Evolutionary conservation across 2,329 filamentous ascomycete genomes (phyloP), one percentile per base, ranked within the genome.

Genomic region (Hymenoscyphus fructigenus): DNA sequence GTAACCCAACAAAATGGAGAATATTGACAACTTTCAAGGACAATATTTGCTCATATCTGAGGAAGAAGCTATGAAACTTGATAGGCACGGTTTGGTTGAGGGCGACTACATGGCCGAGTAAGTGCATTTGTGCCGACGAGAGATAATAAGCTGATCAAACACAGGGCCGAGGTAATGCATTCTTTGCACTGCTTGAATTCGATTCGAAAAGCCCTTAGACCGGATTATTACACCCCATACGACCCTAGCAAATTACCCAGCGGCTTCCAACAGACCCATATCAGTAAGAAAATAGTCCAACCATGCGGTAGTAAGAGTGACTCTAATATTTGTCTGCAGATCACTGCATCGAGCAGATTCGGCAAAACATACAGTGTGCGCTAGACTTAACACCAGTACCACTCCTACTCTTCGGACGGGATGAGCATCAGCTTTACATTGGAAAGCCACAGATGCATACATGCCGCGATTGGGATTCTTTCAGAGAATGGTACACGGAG

Each of bases 121-220:
- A 61, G 61, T 56, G 2, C 5, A 20, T 20, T 4, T 32, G 4
- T 5, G 59, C 29, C 28, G 32, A 3, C 29, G 10, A 59, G 15
- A 17, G 32, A 23, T 44, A n/a, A 61, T 6, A 55, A 29, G 28
- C 6, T 50, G 3, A 32, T 15, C 1, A 55, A 36, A 61, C 4
- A 32, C 26, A 69, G 65, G 50, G 59, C 68, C 26, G 67, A 70
- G 41, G 65, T 69, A 5, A 67, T 70, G 60, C 65, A 72, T 57
- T 71, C 68, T 41, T 59, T 72, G 57, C 67, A 71, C 58, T 68
- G 65, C 50, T 47, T 70, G 55, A 69, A 70, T 44, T 55, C 63
- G 1, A 61, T 71, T 28, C 63, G 66, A 2, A 69, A 69, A 59
- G 65, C 61, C 17, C 29, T 68, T 1, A 44, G 61, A 32, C 62